A percentile compares a stretch with the other conserved stretches of the same genome.
These are phyloP conservation scores for Leccinum subfulvum DNA, from an alignment of 1,284 basidiomycete genomes.

Conservation along the genomic window DNA sequence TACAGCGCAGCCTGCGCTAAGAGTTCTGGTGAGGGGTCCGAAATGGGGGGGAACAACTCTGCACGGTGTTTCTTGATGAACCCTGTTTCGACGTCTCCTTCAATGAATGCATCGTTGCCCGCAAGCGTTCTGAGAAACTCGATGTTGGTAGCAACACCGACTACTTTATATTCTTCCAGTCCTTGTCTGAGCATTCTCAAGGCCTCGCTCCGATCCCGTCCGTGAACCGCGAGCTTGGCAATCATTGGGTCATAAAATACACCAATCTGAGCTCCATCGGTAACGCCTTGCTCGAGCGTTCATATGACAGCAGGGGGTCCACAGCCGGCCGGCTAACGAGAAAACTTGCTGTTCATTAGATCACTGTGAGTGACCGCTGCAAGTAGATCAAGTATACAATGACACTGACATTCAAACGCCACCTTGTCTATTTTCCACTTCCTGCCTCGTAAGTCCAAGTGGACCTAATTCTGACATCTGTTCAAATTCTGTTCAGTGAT, in stretches of 20 bases:
- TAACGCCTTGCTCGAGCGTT: conserved; percentile 84
- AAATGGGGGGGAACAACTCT: conserved; percentile 68
- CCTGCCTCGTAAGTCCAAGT: not conserved
- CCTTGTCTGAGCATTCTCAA: conserved; percentile 77
- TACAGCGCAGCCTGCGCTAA: conserved; percentile 80
- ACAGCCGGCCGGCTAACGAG: not conserved
- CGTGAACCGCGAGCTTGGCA: conserved; percentile 90
- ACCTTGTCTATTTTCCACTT: not conserved
- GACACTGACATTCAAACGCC: not conserved
- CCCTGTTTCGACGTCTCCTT: conserved; percentile 88
- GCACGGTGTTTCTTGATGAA: conserved; percentile 88
- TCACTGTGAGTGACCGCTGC: not conserved
- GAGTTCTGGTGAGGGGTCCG: conserved; percentile 57
- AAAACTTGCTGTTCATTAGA: not conserved
- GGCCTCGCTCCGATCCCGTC: conserved; percentile 83
- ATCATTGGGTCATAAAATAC: conserved; percentile 96
- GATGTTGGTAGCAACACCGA: conserved; percentile 89
- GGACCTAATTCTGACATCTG: not conserved
- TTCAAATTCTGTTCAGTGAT: not conserved
- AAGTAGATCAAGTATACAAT: not conserved
- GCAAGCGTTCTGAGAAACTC: conserved; percentile 84
- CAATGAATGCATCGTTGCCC: conserved; percentile 73
- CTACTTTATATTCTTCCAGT: conserved; percentile 85
- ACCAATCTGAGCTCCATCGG: conserved; percentile 82
- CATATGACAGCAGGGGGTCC: too few relatives aligned